Evolutionary conservation across 2,329 filamentous ascomycete species (phyloP).

Genomic region (Aspergillus pseudonomiae): DNA sequence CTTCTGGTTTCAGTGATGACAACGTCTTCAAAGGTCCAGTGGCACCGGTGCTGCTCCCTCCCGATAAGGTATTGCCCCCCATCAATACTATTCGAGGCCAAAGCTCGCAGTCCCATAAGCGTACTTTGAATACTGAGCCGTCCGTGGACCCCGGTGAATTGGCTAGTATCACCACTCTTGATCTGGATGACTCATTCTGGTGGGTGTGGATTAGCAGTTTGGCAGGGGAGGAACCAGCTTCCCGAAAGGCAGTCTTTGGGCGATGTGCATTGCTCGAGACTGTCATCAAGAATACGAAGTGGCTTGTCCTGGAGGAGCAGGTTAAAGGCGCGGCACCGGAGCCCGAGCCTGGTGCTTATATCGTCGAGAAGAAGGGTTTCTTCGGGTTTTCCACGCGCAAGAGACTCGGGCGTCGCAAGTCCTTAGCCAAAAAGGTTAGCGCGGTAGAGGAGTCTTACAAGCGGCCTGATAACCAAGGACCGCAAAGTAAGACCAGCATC

Average conservation of each 20-base stretch:
- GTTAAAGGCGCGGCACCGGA: slow-evolving; percentile 89
- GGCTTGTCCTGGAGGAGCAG: slow-evolving; percentile 96
- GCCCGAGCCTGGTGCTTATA: slow-evolving; percentile 81
- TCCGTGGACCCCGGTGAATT: slow-evolving; percentile 87
- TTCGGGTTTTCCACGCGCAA: slow-evolving; percentile 80
- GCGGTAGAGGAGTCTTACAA: slow-evolving; percentile 56
- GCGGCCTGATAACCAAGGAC: slow-evolving; percentile 52
- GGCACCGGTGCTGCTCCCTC: slow-evolving; percentile 76
- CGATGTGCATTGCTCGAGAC: slow-evolving; percentile 93
- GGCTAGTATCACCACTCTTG: slow-evolving; percentile 82
- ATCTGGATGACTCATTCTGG: slow-evolving; percentile 96
- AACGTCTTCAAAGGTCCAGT: slow-evolving; percentile 62
- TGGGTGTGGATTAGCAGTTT: slow-evolving; percentile 99
- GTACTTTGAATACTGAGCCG: slow-evolving; percentile 68
- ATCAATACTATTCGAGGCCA: slow-evolving; percentile 72
- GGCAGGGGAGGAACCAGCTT: slow-evolving; percentile 81
- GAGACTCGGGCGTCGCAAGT: slow-evolving; percentile 70
- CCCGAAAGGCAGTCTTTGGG: slow-evolving; percentile 90
- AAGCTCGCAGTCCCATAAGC: slow-evolving; percentile 83
- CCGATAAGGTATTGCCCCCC: slow-evolving; percentile 86
- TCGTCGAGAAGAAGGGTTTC: slow-evolving; percentile 92
- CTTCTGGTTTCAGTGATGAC: slow-evolving; percentile 84
- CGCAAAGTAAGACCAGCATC: slow-evolving; percentile 78
- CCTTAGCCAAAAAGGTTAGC: slow-evolving; percentile 63
- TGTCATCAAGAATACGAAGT: slow-evolving; percentile 75